Base-by-base conservation (phyloP, 1,139 yeast genomes). In the Saccharomycopsis crataegensis region DNA sequence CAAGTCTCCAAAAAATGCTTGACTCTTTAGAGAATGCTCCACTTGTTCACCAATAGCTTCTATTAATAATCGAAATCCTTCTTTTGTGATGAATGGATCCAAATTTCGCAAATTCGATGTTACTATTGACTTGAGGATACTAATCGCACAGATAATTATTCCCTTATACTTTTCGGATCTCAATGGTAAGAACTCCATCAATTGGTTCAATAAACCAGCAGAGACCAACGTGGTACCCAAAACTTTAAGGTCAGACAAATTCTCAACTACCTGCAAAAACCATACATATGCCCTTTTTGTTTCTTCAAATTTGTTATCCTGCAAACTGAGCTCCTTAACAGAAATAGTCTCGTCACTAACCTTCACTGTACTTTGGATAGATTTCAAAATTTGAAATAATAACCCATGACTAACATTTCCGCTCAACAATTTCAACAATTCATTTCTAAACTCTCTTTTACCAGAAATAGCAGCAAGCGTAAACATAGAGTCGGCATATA, bases 331-430 rank as follows among this genome's bases (percentile, higher is more conserved):
- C 37, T 50, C 54, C 28, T 46, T 46, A 11, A 53, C 52, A n/a
- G 52, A 43, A 12, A 51, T 28, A 6, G 33, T n/a, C 8, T 36
- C 45, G 32, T 40, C 32, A 32, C 41, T 50, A 2, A 38, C 28
- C 47, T 69, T 66, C 6, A 80, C 67, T 50, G 77, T 74, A 57
- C 78, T 77, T 54, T 80, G 73, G 32, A 88, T 78, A 50, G 74
- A 74, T 59, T 94, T 77, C 43, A 91, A 68, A 48, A 84, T 77
- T 62, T 87, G 91, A 70, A 85, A 87, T 46, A 91, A 65, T 7
- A 82, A 70, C 0, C 98, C 98, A 67, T 91, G 96, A 56, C 83
- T 82, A 41, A 91, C 90, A 64, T 89, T 89, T 5, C 94, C 97
- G n/a, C 94, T 89, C 61, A 90, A 69, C n/a, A 89, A 82, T 57